A percentile compares a stretch with the other conserved stretches of the same genome.
These are phyloP conservation scores for Curvularia sp. DNA, from an alignment of 2,329 filamentous ascomycete genomes.

Conservation along the genomic window DNA sequence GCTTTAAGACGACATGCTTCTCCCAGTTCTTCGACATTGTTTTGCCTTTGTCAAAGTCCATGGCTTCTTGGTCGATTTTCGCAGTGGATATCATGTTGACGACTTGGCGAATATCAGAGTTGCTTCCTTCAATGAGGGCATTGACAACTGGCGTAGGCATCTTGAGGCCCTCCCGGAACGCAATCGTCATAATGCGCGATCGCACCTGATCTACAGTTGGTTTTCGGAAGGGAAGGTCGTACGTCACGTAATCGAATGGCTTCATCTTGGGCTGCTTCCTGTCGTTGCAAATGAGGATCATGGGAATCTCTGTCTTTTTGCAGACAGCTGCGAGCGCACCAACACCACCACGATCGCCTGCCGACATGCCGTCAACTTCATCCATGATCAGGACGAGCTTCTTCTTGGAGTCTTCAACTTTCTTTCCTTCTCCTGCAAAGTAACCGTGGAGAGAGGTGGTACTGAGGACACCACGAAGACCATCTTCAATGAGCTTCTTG, in stretches of 20 bases:
- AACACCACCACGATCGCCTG: conserved; percentile 93
- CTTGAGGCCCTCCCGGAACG: conserved; percentile 87
- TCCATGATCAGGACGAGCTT: conserved; percentile 98
- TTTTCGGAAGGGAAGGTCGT: conserved; percentile 84
- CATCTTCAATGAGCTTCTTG: conserved; percentile 91
- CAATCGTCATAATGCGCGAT: conserved; percentile 92
- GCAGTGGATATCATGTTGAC: conserved; percentile 98
- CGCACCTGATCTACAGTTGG: conserved; percentile 91
- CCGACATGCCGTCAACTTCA: conserved; percentile 98
- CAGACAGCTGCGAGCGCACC: conserved; percentile 92
- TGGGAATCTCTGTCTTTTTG: conserved; percentile 91
- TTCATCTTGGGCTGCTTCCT: conserved; percentile 95
- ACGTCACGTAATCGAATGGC: conserved; percentile 87
- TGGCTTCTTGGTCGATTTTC: conserved; percentile 80
- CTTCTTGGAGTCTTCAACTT: conserved; percentile 81
- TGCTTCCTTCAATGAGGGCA: conserved; percentile 91
- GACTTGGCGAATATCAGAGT: conserved; percentile 95
- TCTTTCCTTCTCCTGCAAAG: conserved; percentile 83
- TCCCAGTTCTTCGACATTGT: conserved; percentile 98
- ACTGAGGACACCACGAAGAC: conserved; percentile 87
- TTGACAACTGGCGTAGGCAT: conserved; percentile 84
- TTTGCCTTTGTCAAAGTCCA: conserved; percentile 87
- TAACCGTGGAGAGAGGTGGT: conserved; percentile 92
- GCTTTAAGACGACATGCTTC: conserved; percentile 95
- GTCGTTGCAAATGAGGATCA: conserved; percentile 98